Percentiles rank a stretch among this genome's conserved stretches.
Evolutionary conservation across 2,329 filamentous ascomycete genomes (phyloP).

Genomic region (Cladosporium sp.): DNA sequence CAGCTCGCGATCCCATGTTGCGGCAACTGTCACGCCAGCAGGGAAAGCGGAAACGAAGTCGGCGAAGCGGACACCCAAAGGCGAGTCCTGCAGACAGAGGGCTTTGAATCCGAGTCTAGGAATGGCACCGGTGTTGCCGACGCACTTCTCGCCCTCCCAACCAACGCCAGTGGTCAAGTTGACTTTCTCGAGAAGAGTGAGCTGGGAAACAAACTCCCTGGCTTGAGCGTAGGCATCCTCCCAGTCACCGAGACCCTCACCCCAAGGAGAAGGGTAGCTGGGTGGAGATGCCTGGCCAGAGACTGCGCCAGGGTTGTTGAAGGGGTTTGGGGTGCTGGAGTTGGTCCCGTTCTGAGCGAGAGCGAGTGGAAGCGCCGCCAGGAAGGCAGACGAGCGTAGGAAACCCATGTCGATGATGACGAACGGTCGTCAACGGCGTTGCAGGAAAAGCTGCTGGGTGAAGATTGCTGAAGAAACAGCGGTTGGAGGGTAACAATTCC

Average conservation of each 20-base stretch:
- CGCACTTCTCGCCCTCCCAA: constrained; percentile 70
- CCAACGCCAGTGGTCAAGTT: constrained; percentile 91
- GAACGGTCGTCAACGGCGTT: constrained; percentile 6
- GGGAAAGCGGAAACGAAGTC: constrained; percentile 83
- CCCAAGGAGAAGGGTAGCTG: constrained; percentile 86
- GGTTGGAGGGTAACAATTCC: neutral
- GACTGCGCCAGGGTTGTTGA: constrained; percentile 32
- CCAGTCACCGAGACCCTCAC: constrained; percentile 73
- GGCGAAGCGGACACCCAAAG: constrained; percentile 73
- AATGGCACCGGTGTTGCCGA: constrained; percentile 71
- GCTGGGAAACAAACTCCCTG: constrained; percentile 73
- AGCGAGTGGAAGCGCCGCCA: constrained; percentile 34
- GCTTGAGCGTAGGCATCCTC: constrained; percentile 73
- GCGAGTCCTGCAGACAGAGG: constrained; percentile 85
- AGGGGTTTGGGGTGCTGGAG: constrained; percentile 27
- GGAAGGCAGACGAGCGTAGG: constrained; percentile 25
- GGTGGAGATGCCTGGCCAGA: constrained; percentile 56
- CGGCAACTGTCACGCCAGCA: constrained; percentile 74
- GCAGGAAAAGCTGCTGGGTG: constrained; percentile 15
- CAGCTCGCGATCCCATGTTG: constrained; percentile 75
- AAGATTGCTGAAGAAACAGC: constrained; percentile 16
- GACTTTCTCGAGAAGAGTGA: constrained; percentile 87
- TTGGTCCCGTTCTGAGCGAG: constrained; percentile 32
- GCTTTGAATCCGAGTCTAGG: constrained; percentile 68
- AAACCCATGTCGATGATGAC: constrained; percentile 27